Percentiles rank a stretch among this genome's conserved stretches.
Evolutionary conservation across 192 early-diverging fungal species (phyloP).

Genomic region (Coemansia sp.): DNA sequence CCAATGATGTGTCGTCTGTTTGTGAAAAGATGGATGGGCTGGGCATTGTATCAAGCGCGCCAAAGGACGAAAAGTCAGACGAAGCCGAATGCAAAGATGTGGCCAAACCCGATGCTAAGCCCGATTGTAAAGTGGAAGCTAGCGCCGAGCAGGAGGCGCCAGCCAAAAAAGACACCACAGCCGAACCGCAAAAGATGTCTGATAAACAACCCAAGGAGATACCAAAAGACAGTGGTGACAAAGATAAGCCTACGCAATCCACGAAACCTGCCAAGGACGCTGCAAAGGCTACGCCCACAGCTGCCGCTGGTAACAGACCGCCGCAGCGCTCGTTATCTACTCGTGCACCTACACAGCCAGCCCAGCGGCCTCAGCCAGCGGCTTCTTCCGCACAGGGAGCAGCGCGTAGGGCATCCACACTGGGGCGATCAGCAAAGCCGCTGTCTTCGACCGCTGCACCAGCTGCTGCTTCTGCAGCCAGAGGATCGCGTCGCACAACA

Average conservation of each 20-base stretch:
- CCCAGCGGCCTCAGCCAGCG: neutral
- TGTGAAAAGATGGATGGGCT: conserved; percentile 20
- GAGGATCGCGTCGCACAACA: conserved; percentile 17
- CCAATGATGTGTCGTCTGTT: neutral
- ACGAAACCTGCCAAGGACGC: neutral
- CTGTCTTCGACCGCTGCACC: neutral
- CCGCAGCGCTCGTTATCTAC: conserved; percentile 6
- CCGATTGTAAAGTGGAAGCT: no score
- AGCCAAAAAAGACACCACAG: neutral
- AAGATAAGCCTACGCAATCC: neutral
- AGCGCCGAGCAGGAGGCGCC: neutral
- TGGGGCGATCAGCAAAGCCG: conserved; percentile 4
- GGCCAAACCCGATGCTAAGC: neutral
- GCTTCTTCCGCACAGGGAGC: conserved; percentile 16
- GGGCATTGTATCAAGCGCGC: conserved; percentile 3
- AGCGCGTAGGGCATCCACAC: conserved; percentile 10
- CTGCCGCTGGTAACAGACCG: neutral
- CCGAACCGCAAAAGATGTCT: neutral
- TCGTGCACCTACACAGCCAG: neutral
- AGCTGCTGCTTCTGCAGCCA: neutral
- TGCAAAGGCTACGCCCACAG: neutral
- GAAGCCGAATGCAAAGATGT: neutral
- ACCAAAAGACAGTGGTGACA: neutral
- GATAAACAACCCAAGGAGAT: neutral
- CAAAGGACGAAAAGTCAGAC: conserved; percentile 1